Conservation (phyloP, 495 filamentous ascomycete species). For the Podospora sp. region DNA sequence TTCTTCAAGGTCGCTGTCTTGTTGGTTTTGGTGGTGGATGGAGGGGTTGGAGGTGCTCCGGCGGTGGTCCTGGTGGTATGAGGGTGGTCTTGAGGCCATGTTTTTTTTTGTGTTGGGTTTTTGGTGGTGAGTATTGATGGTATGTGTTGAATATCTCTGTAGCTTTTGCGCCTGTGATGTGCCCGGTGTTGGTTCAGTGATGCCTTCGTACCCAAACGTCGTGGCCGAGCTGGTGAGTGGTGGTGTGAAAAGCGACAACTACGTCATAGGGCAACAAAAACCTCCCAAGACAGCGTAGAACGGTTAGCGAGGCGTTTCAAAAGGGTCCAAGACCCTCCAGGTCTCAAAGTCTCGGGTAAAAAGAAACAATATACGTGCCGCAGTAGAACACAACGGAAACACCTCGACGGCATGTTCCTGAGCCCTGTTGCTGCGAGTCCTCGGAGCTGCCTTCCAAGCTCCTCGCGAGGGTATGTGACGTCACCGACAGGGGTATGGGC, state of each 20-base stretch:
- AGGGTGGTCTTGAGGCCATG: not conserved
- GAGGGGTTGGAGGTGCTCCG: not conserved
- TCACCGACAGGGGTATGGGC: not conserved
- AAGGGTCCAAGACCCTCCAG: not conserved
- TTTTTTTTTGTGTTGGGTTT: not conserved
- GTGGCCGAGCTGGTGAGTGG: not conserved
- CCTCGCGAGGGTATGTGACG: not conserved
- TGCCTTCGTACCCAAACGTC: not conserved
- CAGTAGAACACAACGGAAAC: not conserved
- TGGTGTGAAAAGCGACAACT: not conserved
- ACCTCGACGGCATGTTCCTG: not conserved
- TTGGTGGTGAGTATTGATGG: not conserved
- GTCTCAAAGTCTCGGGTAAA: not conserved
- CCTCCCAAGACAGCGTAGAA: not conserved
- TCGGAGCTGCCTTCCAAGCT: not conserved
- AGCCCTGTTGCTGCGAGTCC: not conserved
- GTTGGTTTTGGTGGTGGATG: conserved; percentile 1
- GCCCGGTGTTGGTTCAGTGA: not conserved
- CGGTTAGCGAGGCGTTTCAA: not conserved
- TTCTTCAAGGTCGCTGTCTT: conserved; percentile 11
- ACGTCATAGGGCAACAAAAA: not conserved
- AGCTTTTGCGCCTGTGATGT: not conserved
- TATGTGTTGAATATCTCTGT: not conserved
- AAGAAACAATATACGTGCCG: not conserved
- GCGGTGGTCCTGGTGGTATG: not conserved